Conservation (phyloP, 129 eudicot genomes). For the Mikania micrantha region DNA sequence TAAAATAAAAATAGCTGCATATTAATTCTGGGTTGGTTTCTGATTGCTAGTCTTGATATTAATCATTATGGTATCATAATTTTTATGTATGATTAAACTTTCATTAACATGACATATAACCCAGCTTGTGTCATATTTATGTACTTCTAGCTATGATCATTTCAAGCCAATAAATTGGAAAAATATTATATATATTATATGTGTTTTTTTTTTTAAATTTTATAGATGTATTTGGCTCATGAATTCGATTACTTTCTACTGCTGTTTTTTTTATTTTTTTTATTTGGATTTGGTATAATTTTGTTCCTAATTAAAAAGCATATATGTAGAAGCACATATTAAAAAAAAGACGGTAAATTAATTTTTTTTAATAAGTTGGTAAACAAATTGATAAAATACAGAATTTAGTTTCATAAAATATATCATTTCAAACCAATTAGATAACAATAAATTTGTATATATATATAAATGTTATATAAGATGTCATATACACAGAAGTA, state of each 20-base stretch:
- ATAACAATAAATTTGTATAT: slow-evolving; percentile 8
- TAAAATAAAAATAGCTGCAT: background rate
- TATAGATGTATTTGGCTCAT: background rate
- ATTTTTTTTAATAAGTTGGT: background rate
- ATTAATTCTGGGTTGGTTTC: background rate
- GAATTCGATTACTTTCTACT: background rate
- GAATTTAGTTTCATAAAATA: background rate
- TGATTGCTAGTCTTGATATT: background rate
- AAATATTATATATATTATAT: background rate
- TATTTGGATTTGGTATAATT: too few relatives aligned
- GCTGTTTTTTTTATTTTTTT: too few relatives aligned
- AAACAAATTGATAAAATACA: background rate
- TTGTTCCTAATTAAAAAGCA: too few relatives aligned
- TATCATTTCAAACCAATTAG: slow-evolving; percentile 4
- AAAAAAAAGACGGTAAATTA: background rate
- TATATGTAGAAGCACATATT: background rate
- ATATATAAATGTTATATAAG: slow-evolving; percentile 15
- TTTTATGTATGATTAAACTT: background rate
- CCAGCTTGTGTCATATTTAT: background rate
- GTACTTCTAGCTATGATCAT: slow-evolving; percentile 9
- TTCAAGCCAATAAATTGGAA: background rate
- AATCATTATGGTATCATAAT: background rate
- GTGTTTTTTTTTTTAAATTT: background rate
- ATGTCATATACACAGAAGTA: slow-evolving; percentile 18
- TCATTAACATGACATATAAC: too few relatives aligned